Evolutionary conservation across 371 early-diverging fungal genomes (phyloP).

Genomic region (Mortierella sp.): DNA sequence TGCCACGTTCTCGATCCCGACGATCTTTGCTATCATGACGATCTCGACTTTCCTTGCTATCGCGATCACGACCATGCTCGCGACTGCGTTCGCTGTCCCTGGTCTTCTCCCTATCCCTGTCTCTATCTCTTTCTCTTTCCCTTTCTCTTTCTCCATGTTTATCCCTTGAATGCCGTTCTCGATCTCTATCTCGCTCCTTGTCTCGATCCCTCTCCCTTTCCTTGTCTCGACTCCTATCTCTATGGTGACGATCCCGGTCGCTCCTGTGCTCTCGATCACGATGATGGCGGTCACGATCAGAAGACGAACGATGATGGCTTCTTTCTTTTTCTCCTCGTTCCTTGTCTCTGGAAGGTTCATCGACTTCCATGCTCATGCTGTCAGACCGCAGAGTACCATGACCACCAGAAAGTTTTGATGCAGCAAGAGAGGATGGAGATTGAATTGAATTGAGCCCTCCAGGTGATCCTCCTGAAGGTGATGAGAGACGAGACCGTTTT

Average conservation of each 20-base stretch:
- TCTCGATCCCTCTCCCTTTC: slow-evolving; percentile 35
- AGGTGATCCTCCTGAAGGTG: slow-evolving; percentile 25
- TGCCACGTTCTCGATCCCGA: slow-evolving; percentile 23
- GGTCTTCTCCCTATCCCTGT: slow-evolving; percentile 25
- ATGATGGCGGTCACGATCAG: slow-evolving; percentile 35
- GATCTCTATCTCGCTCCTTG: slow-evolving; percentile 22
- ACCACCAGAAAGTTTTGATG: slow-evolving; percentile 21
- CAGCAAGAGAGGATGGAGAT: slow-evolving; percentile 41
- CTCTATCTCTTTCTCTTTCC: slow-evolving; percentile 24
- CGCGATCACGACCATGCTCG: slow-evolving; percentile 10
- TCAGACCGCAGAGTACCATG: slow-evolving; percentile 45
- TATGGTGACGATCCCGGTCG: slow-evolving; percentile 21
- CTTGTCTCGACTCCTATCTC: slow-evolving; percentile 23
- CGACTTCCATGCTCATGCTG: slow-evolving; percentile 38
- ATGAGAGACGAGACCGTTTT: slow-evolving; percentile 45
- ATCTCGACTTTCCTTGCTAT: slow-evolving; percentile 13
- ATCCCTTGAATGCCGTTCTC: slow-evolving; percentile 14
- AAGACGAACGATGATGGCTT: slow-evolving; percentile 7
- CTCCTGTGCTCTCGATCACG: slow-evolving; percentile 20
- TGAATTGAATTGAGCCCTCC: slow-evolving; percentile 26
- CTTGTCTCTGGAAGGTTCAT: slow-evolving; percentile 14
- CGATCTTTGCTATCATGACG: slow-evolving; percentile 18
- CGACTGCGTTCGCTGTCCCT: slow-evolving; percentile 24
- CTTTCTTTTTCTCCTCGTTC: not conserved
- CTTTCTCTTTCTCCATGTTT: slow-evolving; percentile 5